phyloP scores from a whole-genome alignment of 192 early-diverging fungal genomes.

The Backusella mclennaniae region DNA sequence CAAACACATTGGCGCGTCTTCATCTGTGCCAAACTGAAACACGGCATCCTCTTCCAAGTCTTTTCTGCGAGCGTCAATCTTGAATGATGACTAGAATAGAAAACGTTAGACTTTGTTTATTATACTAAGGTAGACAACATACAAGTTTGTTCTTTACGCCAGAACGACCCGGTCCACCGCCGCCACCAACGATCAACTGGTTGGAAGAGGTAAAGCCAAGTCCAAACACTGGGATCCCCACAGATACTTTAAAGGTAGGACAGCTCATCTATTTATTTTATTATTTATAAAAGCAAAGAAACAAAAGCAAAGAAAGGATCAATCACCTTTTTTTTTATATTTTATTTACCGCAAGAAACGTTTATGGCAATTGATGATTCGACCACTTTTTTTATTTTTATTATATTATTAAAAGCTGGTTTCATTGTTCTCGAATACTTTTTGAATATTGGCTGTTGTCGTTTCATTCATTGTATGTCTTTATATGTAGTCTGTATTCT shows the following conservation, averaged over 20 bases:
- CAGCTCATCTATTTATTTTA: background rate
- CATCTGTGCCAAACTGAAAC: slow-evolving; percentile 43
- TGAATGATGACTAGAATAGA: slow-evolving; percentile 47
- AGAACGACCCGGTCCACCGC: slow-evolving; percentile 77
- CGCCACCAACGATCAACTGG: slow-evolving; percentile 74
- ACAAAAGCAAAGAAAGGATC: background rate
- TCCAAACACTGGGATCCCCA: slow-evolving; percentile 62
- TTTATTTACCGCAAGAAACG: background rate
- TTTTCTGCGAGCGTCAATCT: slow-evolving; percentile 39
- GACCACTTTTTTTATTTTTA: background rate
- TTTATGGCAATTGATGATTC: background rate
- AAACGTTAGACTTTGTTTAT: background rate
- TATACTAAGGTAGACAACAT: slow-evolving; percentile 28
- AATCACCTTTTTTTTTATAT: too few relatives aligned
- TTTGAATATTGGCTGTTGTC: too few relatives aligned
- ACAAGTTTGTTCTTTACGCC: slow-evolving; percentile 91
- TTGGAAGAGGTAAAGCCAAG: slow-evolving; percentile 56
- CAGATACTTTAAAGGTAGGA: slow-evolving; percentile 40
- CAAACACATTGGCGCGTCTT: slow-evolving; percentile 85
- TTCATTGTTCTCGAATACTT: too few relatives aligned
- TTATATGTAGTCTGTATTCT: too few relatives aligned
- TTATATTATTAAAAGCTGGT: too few relatives aligned
- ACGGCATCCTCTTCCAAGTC: slow-evolving; percentile 34
- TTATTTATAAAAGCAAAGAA: background rate
- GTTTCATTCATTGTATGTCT: too few relatives aligned